phyloP scores from a whole-genome alignment of 306 rosid species.

The Rubus idaeus region DNA sequence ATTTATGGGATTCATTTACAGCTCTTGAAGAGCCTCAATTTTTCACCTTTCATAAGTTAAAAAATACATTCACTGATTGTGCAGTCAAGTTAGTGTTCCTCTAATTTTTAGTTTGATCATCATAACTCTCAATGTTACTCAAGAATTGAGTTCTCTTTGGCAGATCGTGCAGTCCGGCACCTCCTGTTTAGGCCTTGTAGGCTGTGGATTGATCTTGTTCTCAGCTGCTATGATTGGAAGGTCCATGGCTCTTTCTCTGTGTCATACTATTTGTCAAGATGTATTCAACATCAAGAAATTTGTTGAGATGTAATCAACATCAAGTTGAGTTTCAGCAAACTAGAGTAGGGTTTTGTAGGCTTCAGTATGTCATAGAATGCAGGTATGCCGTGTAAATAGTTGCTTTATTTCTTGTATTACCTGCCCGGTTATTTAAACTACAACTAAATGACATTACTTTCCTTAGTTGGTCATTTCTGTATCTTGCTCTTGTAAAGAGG shows the following conservation, averaged over 20 bases:
- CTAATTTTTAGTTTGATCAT: not conserved
- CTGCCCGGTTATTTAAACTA: constrained; percentile 14
- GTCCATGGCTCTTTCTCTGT: constrained; percentile 15
- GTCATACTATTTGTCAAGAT: constrained; percentile 27
- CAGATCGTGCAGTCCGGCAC: constrained; percentile 33
- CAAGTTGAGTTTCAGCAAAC: constrained; percentile 29
- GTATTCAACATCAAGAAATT: constrained; percentile 26
- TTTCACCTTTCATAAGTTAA: not conserved
- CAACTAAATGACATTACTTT: constrained; percentile 5
- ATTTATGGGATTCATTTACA: not conserved
- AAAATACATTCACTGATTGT: not conserved
- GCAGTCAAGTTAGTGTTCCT: not conserved
- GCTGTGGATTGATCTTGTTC: constrained; percentile 14
- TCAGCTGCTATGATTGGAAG: constrained; percentile 22
- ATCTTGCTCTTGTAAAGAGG: not conserved
- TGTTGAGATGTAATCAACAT: constrained; percentile 33
- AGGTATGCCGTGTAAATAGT: constrained; percentile 46
- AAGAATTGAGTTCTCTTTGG: constrained; percentile 25
- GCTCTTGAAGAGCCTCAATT: not conserved
- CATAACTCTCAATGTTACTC: not conserved
- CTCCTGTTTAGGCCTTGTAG: not conserved
- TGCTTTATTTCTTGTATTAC: constrained; percentile 27
- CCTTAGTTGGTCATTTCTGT: constrained; percentile 21
- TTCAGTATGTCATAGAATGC: constrained; percentile 13
- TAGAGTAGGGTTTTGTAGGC: constrained; percentile 33